Base-by-base conservation (phyloP, 2,329 filamentous ascomycete species). In the Pseudocercospora fijiensis region DNA sequence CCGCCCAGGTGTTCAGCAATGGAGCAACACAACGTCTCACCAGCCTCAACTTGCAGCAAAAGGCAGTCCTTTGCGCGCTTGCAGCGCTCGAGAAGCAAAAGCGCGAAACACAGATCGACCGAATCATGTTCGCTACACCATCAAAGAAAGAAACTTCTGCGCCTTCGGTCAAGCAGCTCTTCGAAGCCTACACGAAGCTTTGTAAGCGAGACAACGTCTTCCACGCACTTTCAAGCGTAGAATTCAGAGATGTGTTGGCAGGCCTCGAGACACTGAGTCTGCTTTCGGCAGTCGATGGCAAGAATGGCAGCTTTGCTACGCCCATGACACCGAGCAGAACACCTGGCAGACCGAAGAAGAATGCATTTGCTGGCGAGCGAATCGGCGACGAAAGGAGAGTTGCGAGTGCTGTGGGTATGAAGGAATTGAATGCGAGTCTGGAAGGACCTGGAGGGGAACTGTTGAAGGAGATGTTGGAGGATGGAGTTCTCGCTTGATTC, bases 21-120 rank as follows among this genome's bases (percentile, higher is more conserved):
- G 93, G 93, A 37, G 90, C 92, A 1, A 86, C 84, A 11, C 92
- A 97, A 71, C 87, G 95, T 63, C 86, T 99, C 13, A 89, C 90
- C 76, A 88, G 88, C 4, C 85, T 99, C 62, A 99, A 98, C 75
- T 84, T 99, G 2, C 96, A 99, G 75, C 95, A 99, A 77, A 98
- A 96, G 77, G 95, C 94, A 3, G 92, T 94, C 0, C 83, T 99
- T 9, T 99, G 95, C 79, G 87, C 94, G 0, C 83, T 99, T 13
- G 84, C 94, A 43, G 91, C 92, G 2, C 86, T 95, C n/a, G 93
- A 97, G 76, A 91, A 90, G 71, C 87, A 87, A 67, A 89, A 86
- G 69, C 83, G 86, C 56, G 80, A 75, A n/a, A 72, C 74, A 1
- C 73, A 75, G 57, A 57, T 74, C 56, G 68, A 73, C 53, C 64